phyloP scores from a whole-genome alignment of 345 rosid species.

The Melaleuca alternifolia region DNA sequence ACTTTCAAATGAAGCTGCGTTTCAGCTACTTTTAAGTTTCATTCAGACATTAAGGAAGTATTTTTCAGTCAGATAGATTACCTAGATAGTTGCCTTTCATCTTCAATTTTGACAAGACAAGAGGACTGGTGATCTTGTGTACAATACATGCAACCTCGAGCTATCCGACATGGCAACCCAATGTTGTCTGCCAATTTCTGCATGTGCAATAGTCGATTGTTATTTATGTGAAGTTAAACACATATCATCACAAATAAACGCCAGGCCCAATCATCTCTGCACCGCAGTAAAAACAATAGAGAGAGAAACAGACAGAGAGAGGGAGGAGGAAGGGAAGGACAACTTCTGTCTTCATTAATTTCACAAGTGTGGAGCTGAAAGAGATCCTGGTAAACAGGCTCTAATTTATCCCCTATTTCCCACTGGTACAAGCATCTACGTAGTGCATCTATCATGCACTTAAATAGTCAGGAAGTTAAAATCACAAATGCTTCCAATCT shows the following conservation, averaged over 20 bases:
- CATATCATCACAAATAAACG: background rate
- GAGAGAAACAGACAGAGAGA: background rate
- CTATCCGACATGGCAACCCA: constrained; percentile 97
- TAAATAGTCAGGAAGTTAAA: background rate
- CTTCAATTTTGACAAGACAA: constrained; percentile 86
- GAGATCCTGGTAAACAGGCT: background rate
- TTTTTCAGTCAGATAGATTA: background rate
- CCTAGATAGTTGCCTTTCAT: constrained; percentile 64
- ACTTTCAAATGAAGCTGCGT: background rate
- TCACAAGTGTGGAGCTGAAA: background rate
- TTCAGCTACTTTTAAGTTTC: background rate
- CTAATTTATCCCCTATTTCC: background rate
- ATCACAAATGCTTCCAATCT: background rate
- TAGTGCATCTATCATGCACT: background rate
- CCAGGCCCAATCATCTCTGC: background rate
- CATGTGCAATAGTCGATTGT: background rate
- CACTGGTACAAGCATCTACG: background rate
- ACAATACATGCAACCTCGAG: constrained; percentile 91
- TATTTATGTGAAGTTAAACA: background rate
- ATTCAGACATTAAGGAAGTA: background rate
- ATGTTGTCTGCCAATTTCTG: constrained; percentile 95
- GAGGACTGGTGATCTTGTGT: constrained; percentile 73
- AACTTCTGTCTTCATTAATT: background rate
- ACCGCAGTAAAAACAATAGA: background rate
- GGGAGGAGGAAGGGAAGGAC: background rate